These are phyloP conservation scores for Penstemon davidsonii DNA, from an alignment of 257 asterid species.

Conservation along the genomic window DNA sequence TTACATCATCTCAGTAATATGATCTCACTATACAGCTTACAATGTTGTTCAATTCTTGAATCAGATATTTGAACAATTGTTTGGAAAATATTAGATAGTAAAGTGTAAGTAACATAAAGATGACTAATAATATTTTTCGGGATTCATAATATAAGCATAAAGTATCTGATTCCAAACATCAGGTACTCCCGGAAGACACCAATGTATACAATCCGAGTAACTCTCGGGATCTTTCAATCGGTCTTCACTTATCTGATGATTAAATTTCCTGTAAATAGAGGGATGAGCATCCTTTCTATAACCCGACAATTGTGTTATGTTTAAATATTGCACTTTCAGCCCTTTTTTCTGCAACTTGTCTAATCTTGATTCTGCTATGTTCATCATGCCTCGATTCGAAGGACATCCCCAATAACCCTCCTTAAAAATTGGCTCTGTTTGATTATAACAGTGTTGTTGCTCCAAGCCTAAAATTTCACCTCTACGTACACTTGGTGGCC, in stretches of 20 bases:
- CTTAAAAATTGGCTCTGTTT: constrained; percentile 43
- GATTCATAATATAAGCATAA: constrained; percentile 41
- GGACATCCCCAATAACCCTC: constrained; percentile 44
- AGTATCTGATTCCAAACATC: constrained; percentile 72
- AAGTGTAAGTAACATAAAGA: not conserved
- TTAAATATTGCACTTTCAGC: constrained; percentile 43
- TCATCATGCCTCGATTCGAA: constrained; percentile 45
- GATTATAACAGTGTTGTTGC: constrained; percentile 38
- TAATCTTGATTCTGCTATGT: constrained; percentile 44
- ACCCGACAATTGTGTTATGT: constrained; percentile 59
- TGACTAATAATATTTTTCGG: not conserved
- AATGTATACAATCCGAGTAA: constrained; percentile 58
- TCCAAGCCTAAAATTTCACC: constrained; percentile 43
- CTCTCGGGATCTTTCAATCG: constrained; percentile 29
- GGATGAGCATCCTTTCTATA: constrained; percentile 63
- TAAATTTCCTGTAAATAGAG: constrained; percentile 42
- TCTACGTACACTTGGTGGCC: constrained; percentile 25
- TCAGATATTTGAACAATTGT: not conserved
- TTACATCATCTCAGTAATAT: too few relatives aligned
- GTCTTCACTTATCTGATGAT: constrained; percentile 28
- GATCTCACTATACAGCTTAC: not conserved
- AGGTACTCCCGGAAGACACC: constrained; percentile 84
- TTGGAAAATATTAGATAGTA: too few relatives aligned
- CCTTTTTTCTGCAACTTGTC: constrained; percentile 40
- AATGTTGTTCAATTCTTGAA: not conserved